Evolutionary conservation across 306 rosid species (phyloP), one percentile per base, ranked within the genome.

Genomic region (Trifolium fragiferum): DNA sequence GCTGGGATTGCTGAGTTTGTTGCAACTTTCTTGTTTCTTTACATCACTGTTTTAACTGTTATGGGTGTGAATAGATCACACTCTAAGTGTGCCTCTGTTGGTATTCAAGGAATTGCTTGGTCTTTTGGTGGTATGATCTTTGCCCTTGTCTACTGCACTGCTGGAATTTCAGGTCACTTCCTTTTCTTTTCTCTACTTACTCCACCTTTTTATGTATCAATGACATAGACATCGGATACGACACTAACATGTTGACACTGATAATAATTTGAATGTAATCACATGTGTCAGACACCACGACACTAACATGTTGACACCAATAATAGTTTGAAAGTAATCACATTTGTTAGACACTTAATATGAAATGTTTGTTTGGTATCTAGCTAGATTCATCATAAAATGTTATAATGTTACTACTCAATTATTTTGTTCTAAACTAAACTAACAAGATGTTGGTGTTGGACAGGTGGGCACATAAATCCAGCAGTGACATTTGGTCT

Each of bases 51-150:
- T 38, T 73, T 90, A 70, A 93, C 98, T 27, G 98, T 90, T 0
- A 93, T 90, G 92, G 98, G 97, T n/a, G 90, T 87, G 2, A 73
- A 47, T 19, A 86, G 82, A 19, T 66, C 88, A 14, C 51, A 82
- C 0, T 20, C 6, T 54, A 89, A 78, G 82, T 93, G 98, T 79
- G 40, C 83, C 73, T 66, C 89, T 71, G 98, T 93, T 38, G 97
- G 98, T 43, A 76, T 86, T 73, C 98, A 90, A 54, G 98, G 98
- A 7, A 93, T 93, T 79, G 98, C 98, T 59, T 93, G 98, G 98
- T 90, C 98, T 68, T 93, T 93, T 82, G 98, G 98, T 72, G 98
- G 98, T n/a, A 89, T 89, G 96, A 93, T 93, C 62, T 93, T 93
- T 63, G 93, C 97, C 9, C 97, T 93, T 38, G 97, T 93, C 7